A percentile compares a stretch with the other conserved stretches of the same genome.
Conservation (phyloP, 2,329 filamentous ascomycete species). For the Claviceps maximensis region DNA sequence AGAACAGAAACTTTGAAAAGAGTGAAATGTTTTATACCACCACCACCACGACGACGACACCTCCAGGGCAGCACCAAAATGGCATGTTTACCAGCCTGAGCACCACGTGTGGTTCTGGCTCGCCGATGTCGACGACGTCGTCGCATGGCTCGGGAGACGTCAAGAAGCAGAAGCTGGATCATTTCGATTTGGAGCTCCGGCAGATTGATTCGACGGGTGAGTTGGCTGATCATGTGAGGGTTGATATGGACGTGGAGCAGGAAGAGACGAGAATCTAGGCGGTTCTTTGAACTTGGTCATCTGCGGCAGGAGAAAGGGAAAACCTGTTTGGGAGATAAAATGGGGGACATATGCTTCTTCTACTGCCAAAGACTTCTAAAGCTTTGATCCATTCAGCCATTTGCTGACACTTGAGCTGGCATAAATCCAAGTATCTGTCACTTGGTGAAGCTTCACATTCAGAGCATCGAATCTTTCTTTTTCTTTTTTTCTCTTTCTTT, state of each 20-base stretch:
- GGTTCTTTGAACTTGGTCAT: conserved; percentile 6
- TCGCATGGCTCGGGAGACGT: background rate
- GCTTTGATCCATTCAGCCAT: too few relatives aligned
- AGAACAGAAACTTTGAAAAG: too few relatives aligned
- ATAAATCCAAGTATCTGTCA: background rate
- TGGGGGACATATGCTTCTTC: background rate
- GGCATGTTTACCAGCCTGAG: background rate
- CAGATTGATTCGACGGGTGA: conserved; percentile 14
- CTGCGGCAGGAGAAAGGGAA: background rate
- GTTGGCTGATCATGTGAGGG: conserved; percentile 2
- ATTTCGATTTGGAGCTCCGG: conserved; percentile 20
- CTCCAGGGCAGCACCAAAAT: too few relatives aligned
- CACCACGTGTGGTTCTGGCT: conserved; percentile 7
- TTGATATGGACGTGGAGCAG: conserved; percentile 17
- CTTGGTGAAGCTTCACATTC: background rate
- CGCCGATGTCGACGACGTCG: background rate
- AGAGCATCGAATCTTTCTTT: background rate
- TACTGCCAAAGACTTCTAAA: too few relatives aligned
- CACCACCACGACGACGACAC: conserved; percentile 6
- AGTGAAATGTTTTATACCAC: background rate
- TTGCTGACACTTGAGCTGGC: too few relatives aligned
- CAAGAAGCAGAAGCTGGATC: conserved; percentile 10
- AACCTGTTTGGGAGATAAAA: too few relatives aligned
- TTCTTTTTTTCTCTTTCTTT: background rate
- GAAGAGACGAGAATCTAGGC: conserved; percentile 19